Evolutionary conservation across 2,329 filamentous ascomycete genomes (phyloP).

Genomic region (Dothideomycetidae sp.): DNA sequence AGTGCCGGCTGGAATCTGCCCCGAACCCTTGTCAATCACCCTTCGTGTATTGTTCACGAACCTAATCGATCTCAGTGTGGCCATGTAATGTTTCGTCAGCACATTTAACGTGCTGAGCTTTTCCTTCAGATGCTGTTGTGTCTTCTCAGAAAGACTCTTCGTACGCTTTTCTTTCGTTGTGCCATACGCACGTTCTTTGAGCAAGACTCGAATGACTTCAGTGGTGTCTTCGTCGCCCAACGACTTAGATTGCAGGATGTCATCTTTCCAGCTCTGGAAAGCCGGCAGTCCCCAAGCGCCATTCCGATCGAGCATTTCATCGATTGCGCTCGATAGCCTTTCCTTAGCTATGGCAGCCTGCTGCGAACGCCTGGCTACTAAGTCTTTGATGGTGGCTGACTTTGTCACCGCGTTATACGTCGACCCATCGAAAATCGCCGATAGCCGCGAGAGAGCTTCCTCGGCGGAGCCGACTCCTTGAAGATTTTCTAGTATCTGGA

Average conservation of each 20-base stretch:
- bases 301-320: conserved; percentile 1
- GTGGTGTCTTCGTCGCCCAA: conserved; percentile 21
- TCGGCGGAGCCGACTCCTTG: conserved; percentile 33
- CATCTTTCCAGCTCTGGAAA: conserved; percentile 14
- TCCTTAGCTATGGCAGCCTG: conserved; percentile 1
- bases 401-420: neutral
- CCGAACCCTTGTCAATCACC: neutral
- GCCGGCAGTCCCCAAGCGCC: conserved; percentile 8
- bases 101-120: conserved; percentile 4
- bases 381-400: neutral
- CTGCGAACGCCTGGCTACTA: neutral
- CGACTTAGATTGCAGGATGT: conserved; percentile 13
- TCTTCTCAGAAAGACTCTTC: neutral
- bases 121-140: neutral
- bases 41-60: conserved; percentile 2
- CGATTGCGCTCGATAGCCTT: neutral
- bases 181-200: conserved; percentile 2
- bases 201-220: conserved; percentile 7
- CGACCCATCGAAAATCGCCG: conserved; percentile 19
- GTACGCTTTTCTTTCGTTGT: conserved; percentile 5
- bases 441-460: conserved; percentile 39
- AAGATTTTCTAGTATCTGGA: conserved; percentile 32
- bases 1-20: neutral
- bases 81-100: conserved; percentile 3
- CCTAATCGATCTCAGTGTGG: neutral